Percentiles rank a stretch among this genome's conserved stretches.
Evolutionary conservation across 2,329 filamentous ascomycete species (phyloP).

Genomic region (Arachnopeziza araneosa): DNA sequence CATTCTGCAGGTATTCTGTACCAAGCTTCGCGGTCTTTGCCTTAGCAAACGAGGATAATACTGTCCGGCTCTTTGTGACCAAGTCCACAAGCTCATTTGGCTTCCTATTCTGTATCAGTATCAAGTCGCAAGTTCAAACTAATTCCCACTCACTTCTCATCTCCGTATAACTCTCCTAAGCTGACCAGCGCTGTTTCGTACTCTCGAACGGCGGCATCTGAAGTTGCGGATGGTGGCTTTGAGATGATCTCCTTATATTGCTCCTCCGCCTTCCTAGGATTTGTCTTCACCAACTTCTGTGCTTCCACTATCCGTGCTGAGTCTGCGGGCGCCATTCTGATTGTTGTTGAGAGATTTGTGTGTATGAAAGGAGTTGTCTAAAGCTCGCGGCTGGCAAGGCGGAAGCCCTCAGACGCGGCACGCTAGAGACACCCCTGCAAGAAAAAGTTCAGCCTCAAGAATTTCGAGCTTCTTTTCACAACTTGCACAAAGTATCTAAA

Average conservation of each 20-base stretch:
- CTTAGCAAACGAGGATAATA: conserved; percentile 94
- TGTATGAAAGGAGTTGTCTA: conserved; percentile 15
- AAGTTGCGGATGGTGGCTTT: conserved; percentile 73
- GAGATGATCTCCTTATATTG: conserved; percentile 88
- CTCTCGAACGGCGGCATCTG: conserved; percentile 80
- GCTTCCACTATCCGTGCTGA: conserved; percentile 76
- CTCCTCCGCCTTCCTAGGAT: conserved; percentile 77
- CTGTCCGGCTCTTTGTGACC: conserved; percentile 82
- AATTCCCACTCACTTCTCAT: conserved; percentile 61
- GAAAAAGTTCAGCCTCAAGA: conserved; percentile 13
- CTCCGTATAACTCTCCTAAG: conserved; percentile 86
- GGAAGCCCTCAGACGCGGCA: conserved; percentile 17
- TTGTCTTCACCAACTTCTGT: conserved; percentile 72
- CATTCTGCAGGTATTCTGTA: conserved; percentile 41
- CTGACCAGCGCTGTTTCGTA: conserved; percentile 87
- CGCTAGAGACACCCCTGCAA: conserved; percentile 20
- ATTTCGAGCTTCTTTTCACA: neutral
- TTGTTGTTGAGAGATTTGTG: conserved; percentile 8
- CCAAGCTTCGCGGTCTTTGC: conserved; percentile 97
- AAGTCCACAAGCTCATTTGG: conserved; percentile 81
- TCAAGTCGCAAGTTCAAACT: conserved; percentile 1
- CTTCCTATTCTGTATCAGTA: conserved; percentile 49
- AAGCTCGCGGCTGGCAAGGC: conserved; percentile 10
- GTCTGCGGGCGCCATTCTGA: conserved; percentile 51
- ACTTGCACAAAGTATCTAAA: conserved; percentile 1